These are phyloP conservation scores for Penicillium nordicum DNA, from an alignment of 2,329 filamentous ascomycete species.

Conservation along the genomic window DNA sequence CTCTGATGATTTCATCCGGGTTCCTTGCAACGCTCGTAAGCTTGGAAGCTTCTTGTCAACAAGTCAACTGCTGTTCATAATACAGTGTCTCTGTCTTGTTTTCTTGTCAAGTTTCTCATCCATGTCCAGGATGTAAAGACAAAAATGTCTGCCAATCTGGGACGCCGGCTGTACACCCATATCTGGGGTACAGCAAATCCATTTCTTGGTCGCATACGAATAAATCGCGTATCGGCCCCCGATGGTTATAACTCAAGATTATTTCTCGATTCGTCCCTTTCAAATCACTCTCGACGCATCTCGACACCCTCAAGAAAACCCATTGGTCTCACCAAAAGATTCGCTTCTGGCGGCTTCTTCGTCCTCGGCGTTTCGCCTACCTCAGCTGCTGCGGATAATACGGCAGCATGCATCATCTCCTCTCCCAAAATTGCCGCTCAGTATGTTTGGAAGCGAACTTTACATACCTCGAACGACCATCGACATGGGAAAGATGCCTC, in stretches of 20 bases:
- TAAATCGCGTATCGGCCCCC: conserved; percentile 21
- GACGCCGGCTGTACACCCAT: conserved; percentile 47
- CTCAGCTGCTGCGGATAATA: conserved; percentile 33
- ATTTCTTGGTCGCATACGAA: conserved; percentile 29
- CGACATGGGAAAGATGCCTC: conserved; percentile 12
- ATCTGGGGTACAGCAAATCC: conserved; percentile 40
- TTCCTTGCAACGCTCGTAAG: conserved; percentile 7
- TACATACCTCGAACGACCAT: conserved; percentile 31
- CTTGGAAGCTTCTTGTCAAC: conserved; percentile 8
- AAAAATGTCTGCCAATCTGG: conserved; percentile 48
- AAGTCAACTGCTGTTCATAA: conserved; percentile 1
- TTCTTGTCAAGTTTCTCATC: neutral
- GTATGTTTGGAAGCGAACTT: conserved; percentile 29
- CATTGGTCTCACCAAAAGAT: conserved; percentile 49
- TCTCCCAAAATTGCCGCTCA: conserved; percentile 32
- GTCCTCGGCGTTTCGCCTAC: conserved; percentile 46
- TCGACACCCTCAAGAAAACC: conserved; percentile 25
- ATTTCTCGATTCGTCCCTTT: conserved; percentile 14
- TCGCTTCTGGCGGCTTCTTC: conserved; percentile 55
- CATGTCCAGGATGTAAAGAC: conserved; percentile 43
- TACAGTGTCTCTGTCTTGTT: neutral
- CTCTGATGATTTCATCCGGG: conserved; percentile 24
- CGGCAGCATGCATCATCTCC: conserved; percentile 31
- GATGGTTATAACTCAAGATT: conserved; percentile 14
- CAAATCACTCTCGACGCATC: conserved; percentile 13